Evolutionary conservation across 73 alveolate genomes (phyloP).

Genomic region (Paramecium primaurelia): DNA sequence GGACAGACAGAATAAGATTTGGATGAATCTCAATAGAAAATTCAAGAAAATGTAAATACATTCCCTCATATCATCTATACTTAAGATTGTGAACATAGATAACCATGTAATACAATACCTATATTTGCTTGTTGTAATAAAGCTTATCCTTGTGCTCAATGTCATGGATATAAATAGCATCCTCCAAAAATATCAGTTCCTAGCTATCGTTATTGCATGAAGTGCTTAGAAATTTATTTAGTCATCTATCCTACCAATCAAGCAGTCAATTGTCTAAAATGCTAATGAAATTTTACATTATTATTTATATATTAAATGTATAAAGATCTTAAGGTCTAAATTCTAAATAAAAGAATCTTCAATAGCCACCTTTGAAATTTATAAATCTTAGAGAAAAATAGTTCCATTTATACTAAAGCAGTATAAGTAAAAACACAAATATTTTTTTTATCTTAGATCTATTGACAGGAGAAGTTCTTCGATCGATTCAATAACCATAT

Average conservation of each 20-base stretch:
- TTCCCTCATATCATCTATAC: conserved; percentile 30
- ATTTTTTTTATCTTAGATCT: no score
- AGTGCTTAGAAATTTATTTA: conserved; percentile 40
- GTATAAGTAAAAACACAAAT: no score
- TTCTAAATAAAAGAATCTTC: neutral
- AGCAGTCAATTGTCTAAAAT: conserved; percentile 55
- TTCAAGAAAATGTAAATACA: neutral
- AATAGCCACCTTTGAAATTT: no score
- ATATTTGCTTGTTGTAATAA: conserved; percentile 57
- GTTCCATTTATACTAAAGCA: neutral
- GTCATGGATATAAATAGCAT: conserved; percentile 45
- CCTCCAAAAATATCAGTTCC: conserved; percentile 58
- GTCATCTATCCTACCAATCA: conserved; percentile 52
- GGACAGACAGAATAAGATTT: neutral
- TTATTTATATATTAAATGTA: neutral
- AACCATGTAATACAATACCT: conserved; percentile 58
- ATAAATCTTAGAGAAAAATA: neutral
- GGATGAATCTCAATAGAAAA: neutral
- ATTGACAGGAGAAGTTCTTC: no score
- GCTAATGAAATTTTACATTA: neutral
- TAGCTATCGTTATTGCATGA: conserved; percentile 53
- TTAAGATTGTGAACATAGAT: conserved; percentile 29
- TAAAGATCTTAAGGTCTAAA: neutral
- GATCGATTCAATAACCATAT: no score
- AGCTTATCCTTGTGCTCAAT: conserved; percentile 54